Percentiles rank a stretch among this genome's conserved stretches.
phyloP scores from a whole-genome alignment of 2,329 filamentous ascomycete genomes.

The Cercospora zeae-maydis region DNA sequence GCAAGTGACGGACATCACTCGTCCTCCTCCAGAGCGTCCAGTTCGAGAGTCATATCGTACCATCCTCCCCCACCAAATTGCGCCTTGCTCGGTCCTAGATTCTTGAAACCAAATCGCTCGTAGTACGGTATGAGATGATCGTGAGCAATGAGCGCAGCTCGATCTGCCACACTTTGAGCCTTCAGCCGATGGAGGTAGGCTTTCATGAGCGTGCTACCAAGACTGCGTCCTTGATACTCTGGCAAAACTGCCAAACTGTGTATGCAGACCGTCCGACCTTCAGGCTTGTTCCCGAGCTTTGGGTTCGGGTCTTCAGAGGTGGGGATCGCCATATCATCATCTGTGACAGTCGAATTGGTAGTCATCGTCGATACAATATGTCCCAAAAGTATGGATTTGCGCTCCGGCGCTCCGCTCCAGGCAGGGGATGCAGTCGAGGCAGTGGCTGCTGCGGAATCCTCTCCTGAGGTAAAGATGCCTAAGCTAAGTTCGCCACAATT shows the following conservation, averaged over 20 bases:
- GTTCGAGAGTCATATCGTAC: conserved; percentile 68
- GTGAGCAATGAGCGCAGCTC: conserved; percentile 72
- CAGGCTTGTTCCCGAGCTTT: conserved; percentile 66
- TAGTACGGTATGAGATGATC: conserved; percentile 73
- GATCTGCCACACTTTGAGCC: conserved; percentile 64
- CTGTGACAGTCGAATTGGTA: conserved; percentile 60
- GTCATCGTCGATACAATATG: conserved; percentile 76
- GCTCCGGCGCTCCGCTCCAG: conserved; percentile 56
- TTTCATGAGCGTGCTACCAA: conserved; percentile 71
- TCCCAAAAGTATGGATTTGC: conserved; percentile 65
- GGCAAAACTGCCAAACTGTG: conserved; percentile 81
- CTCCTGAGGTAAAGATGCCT: conserved; percentile 71
- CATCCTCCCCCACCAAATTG: conserved; percentile 76
- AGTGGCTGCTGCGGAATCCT: conserved; percentile 53
- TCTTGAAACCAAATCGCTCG: conserved; percentile 67
- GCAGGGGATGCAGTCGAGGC: conserved; percentile 54
- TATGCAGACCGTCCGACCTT: conserved; percentile 70
- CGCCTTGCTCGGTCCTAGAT: conserved; percentile 64
- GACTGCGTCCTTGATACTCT: conserved; percentile 66
- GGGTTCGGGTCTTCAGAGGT: conserved; percentile 39
- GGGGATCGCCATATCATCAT: conserved; percentile 73
- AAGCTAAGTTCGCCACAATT: conserved; percentile 72
- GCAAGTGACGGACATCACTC: neutral
- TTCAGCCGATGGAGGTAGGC: conserved; percentile 75
- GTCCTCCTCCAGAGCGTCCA: conserved; percentile 12